A percentile compares a stretch with the other conserved stretches of the same genome.
Conservation (phyloP, 1,139 yeast genomes). For the Candida labiduridarum region DNA sequence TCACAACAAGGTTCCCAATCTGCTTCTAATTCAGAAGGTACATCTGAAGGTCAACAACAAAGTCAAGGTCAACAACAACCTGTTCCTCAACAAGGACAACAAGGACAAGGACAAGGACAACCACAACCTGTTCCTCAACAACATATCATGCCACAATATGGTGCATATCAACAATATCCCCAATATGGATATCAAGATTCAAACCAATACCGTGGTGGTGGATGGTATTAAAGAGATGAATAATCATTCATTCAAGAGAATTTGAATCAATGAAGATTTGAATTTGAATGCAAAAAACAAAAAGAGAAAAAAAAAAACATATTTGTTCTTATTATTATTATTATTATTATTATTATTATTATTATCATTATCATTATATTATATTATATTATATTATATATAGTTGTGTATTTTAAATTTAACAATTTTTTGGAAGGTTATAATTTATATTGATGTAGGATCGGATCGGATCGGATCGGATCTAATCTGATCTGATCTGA, state of each 20-base stretch:
- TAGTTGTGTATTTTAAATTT: constrained; percentile 6
- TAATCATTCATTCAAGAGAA: too few relatives aligned
- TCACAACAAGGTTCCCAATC: constrained; percentile 11
- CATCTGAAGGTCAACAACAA: constrained; percentile 3
- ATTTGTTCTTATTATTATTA: neutral
- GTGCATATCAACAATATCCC: constrained; percentile 53
- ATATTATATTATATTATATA: constrained; percentile 2
- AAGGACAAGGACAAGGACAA: constrained; percentile 26
- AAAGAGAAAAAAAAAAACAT: neutral
- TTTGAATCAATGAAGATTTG: too few relatives aligned
- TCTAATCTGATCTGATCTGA: too few relatives aligned
- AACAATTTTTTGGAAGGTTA: constrained; percentile 2
- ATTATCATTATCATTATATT: neutral
- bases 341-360: neutral
- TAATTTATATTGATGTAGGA: neutral
- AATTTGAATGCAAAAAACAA: too few relatives aligned
- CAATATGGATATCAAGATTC: constrained; percentile 52
- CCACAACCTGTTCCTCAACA: constrained; percentile 37
- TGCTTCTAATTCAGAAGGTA: constrained; percentile 10
- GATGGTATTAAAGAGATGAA: constrained; percentile 26
- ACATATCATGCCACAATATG: constrained; percentile 45
- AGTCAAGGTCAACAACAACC: constrained; percentile 24
- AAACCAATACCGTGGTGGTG: constrained; percentile 42
- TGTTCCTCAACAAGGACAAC: constrained; percentile 17
- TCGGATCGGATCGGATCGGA: too few relatives aligned